Evolutionary conservation across 805 yeast genomes (phyloP), one percentile per base, ranked within the genome.

Genomic region (Cyberlindnera xishuangbannaensis): DNA sequence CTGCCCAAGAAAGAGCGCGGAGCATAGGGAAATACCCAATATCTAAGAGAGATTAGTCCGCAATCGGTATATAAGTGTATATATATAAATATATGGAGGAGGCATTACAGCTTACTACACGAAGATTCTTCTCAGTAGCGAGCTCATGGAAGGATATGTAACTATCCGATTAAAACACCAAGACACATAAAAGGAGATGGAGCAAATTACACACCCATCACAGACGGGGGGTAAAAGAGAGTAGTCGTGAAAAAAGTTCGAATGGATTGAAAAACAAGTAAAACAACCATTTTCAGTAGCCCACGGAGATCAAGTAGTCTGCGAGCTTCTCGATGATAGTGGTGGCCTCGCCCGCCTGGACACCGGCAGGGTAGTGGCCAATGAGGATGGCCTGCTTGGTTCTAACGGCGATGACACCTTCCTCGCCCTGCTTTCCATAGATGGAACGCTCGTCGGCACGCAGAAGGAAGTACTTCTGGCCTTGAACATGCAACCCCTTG

Each of bases 331-430:
- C 98, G 37, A 90, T 95, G 44, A 88, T 83, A 53, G 82, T 76
- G 39, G 97, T 83, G 33, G 97, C 97, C 57, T 85, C 95, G 49
- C 95, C 96, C 20, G 97, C 85, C 59, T 80, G 90, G 29, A 84
- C 82, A 36, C 88, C 88, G 10, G 83, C 75, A 12, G 95, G 92
- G 58, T 92, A 92, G 61, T 92, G 97, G n/a, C 92, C 96, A 50
- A 92, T 65, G 55, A 92, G 64, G 37, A 92, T 77, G 19, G 97
- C 87, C 64, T 90, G 97, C 56, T 78, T 84, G 36, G 97, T 87
- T 71, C 95, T 83, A 29, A 90, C 97, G 45, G 85, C 81, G 45
- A 92, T 64, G 35, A 90, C 71, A 50, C 98, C 98, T 50, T 81
- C 83, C 41, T 81, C 87, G 31, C 83, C 95, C 51, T 74, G 77